Conservation (phyloP, 805 yeast species). For the Hanseniaspora occidentalis region DNA sequence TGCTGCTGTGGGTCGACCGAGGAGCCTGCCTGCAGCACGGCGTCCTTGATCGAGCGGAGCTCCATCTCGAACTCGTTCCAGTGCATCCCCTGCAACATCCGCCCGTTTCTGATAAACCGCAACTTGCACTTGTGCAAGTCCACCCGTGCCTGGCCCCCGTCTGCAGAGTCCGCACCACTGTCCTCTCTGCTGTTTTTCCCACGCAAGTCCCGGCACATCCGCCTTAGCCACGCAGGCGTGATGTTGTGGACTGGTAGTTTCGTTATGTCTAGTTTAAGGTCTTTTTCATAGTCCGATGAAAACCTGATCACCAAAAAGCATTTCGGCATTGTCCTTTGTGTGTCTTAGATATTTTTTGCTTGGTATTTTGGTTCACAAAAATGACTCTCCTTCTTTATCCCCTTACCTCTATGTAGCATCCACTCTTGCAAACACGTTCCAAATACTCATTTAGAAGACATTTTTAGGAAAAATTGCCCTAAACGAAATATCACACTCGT, state of each 20-base stretch:
- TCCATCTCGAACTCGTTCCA: slow-evolving; percentile 10
- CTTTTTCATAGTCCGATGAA: slow-evolving; percentile 19
- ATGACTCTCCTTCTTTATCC: background rate
- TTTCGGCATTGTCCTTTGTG: background rate
- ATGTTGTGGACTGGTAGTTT: slow-evolving; percentile 13
- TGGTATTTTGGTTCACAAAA: slow-evolving; percentile 2
- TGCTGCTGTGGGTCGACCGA: too few species aligned
- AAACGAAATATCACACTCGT: too few species aligned
- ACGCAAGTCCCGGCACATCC: slow-evolving; percentile 17
- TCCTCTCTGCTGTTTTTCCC: slow-evolving; percentile 12
- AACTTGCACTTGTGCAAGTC: slow-evolving; percentile 9
- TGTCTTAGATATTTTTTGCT: background rate
- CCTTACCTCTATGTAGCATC: background rate
- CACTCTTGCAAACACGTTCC: background rate
- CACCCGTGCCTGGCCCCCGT: slow-evolving; percentile 5
- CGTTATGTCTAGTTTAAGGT: slow-evolving; percentile 17
- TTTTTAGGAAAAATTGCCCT: too few species aligned
- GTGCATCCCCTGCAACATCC: slow-evolving; percentile 13
- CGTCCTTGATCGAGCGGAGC: slow-evolving; percentile 9
- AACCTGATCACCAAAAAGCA: slow-evolving; percentile 17
- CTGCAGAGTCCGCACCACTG: slow-evolving; percentile 69
- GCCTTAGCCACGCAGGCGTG: slow-evolving; percentile 19
- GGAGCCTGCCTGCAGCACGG: background rate
- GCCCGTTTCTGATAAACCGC: slow-evolving; percentile 20
- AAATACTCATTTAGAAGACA: background rate